These are phyloP conservation scores for Striga hermonthica DNA, from an alignment of 305 asterid genomes.

Conservation along the genomic window DNA sequence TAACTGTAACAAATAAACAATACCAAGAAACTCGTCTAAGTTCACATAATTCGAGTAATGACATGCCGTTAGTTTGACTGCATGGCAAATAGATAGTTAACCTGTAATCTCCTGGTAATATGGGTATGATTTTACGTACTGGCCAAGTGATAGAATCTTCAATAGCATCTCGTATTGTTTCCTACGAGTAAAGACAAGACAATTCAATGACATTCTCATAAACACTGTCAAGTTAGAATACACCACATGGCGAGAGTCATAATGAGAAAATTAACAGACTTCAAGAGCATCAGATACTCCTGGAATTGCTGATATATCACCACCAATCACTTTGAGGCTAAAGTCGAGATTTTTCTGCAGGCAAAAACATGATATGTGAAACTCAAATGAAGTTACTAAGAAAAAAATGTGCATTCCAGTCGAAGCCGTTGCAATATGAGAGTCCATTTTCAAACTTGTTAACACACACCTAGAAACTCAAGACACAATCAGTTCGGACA, in stretches of 20 bases:
- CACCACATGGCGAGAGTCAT: background rate
- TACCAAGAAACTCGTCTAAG: background rate
- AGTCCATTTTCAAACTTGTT: background rate
- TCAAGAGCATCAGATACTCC: constrained; percentile 85
- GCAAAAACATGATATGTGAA: constrained; percentile 19
- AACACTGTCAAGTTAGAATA: background rate
- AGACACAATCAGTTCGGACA: constrained; percentile 1
- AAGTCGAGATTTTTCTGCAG: constrained; percentile 74
- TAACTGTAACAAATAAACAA: constrained; percentile 38
- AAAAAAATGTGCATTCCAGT: constrained; percentile 7
- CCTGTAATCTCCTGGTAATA: constrained; percentile 88
- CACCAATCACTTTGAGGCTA: constrained; percentile 70
- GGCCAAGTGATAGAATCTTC: constrained; percentile 96
- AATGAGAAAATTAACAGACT: constrained; percentile 39
- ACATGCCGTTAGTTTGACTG: background rate
- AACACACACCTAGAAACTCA: background rate
- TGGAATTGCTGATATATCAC: constrained; percentile 71
- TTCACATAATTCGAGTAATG: background rate
- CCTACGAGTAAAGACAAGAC: constrained; percentile 39
- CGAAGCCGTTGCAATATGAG: background rate
- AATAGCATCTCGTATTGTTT: constrained; percentile 72
- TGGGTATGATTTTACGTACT: constrained; percentile 73
- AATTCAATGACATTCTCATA: background rate
- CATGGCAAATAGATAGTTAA: constrained; percentile 24
- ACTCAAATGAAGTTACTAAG: background rate